phyloP scores from a whole-genome alignment of 192 early-diverging fungal species.

The Dimargaris verticillata region DNA sequence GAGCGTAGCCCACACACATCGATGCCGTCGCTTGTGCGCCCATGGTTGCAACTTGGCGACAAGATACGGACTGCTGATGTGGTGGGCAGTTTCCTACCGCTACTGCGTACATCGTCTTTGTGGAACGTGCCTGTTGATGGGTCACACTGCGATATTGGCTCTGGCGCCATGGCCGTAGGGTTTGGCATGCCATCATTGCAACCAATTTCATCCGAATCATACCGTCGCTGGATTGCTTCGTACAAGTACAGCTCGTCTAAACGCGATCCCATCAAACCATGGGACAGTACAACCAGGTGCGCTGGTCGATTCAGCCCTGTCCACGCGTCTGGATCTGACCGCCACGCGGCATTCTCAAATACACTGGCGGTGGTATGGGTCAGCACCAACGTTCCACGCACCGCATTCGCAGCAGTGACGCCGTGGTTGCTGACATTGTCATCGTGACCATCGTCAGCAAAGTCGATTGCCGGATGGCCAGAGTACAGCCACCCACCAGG shows the following conservation, averaged over 20 bases:
- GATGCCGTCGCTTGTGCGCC: conserved; percentile 27
- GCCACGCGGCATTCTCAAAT: neutral
- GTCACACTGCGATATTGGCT: neutral
- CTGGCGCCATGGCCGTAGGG: no score
- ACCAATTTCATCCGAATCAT: neutral
- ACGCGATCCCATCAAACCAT: conserved; percentile 9
- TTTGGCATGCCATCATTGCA: neutral
- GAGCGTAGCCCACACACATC: conserved; percentile 23
- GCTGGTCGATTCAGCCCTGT: neutral
- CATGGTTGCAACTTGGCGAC: conserved; percentile 17
- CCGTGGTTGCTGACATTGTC: neutral
- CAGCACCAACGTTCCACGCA: neutral
- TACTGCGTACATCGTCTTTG: neutral
- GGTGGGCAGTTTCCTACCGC: no score
- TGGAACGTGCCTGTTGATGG: neutral
- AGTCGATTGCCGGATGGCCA: neutral
- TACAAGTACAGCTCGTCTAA: conserved; percentile 7
- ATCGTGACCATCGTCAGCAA: neutral
- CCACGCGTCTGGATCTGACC: neutral
- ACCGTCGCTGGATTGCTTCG: neutral
- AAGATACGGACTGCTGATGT: neutral
- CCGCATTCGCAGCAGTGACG: neutral
- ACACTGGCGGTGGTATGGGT: neutral
- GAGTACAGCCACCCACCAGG: neutral
- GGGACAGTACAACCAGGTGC: conserved; percentile 6